Base-by-base conservation (phyloP, 345 rosid genomes). In the Orychophragmus violaceus region DNA sequence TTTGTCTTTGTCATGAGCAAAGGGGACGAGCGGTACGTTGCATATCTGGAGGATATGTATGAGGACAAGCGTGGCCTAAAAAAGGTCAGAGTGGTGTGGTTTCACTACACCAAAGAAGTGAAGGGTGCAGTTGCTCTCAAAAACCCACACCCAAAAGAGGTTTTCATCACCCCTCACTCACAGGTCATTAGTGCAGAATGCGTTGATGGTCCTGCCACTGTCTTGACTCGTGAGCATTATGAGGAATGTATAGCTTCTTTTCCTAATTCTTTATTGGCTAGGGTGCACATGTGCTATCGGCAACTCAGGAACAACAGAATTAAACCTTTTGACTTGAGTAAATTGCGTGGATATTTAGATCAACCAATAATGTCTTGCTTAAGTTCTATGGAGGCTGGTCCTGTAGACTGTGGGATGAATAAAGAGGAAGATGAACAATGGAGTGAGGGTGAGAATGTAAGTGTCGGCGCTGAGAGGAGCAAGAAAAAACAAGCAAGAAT, bases 101-200 rank as follows among this genome's bases (percentile, higher is more conserved):
- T 93, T 83, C 97, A 93, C 82, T 84, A 79, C 73, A 82, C 83
- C 54, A 87, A 83, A 66, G 99, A 90, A 84, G 95, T 94, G 46
- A 93, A 85, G 79, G 89, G 96, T 48, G 78, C 76, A 18, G 68
- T 81, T 74, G 82, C 88, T 74, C 69, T 90, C 32, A 81, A 85
- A 75, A 86, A 84, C 71, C 78, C 89, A 49, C 87, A 93, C 62
- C 91, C 94, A 8, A 90, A 88, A 79, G 98, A 93, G 80, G 90
- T 93, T 77, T 93, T 88, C 80, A 86, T 93, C 73, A 93, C 98
- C 8, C 85, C 87, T 59, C 83, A 86, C 72, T 83, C 91, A 18
- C 97, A 93, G 77, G 98, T 93, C 68, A 90, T 90, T 50, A 90
- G 97, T 77, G 97, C 96, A 42, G 97, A 93, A 77, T 93, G 96